Percentiles rank a stretch among this genome's conserved stretches.
phyloP scores from a whole-genome alignment of 306 rosid genomes.

The Albizia julibrissin region DNA sequence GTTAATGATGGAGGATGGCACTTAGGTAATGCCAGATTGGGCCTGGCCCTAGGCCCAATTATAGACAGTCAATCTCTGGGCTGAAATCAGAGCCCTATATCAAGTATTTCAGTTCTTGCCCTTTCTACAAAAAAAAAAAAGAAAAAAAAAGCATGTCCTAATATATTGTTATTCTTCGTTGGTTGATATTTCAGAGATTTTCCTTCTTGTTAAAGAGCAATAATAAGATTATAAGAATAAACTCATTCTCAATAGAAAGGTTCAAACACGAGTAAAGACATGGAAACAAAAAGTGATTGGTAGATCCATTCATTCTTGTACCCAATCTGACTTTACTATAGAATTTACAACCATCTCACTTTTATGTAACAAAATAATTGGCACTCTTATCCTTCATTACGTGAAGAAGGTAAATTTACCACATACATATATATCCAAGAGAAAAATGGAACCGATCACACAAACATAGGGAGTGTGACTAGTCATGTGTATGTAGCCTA shows the following conservation, averaged over 20 bases:
- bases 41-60: not conserved
- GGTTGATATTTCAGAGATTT: not conserved
- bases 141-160: not conserved
- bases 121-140: too few species aligned
- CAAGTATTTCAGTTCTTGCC: not conserved
- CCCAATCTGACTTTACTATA: slow-evolving; percentile 36
- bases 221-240: not conserved
- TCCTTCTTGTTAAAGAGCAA: not conserved
- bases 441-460: slow-evolving; percentile 35
- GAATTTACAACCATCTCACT: slow-evolving; percentile 45
- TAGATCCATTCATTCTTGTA: slow-evolving; percentile 25
- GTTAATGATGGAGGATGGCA: not conserved
- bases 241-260: not conserved
- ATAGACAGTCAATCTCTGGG: not conserved
- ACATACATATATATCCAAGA: slow-evolving; percentile 37
- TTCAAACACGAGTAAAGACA: not conserved
- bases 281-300: slow-evolving; percentile 20
- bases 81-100: not conserved
- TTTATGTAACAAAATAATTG: slow-evolving; percentile 20
- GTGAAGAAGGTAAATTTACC: slow-evolving; percentile 41
- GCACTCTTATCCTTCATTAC: slow-evolving; percentile 16
- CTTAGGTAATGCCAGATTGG: not conserved
- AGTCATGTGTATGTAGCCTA: slow-evolving; percentile 33
- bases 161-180: not conserved
- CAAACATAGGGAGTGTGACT: slow-evolving; percentile 1